phyloP scores from a whole-genome alignment of 1,284 basidiomycete genomes.

The Schizophyllum amplum region DNA sequence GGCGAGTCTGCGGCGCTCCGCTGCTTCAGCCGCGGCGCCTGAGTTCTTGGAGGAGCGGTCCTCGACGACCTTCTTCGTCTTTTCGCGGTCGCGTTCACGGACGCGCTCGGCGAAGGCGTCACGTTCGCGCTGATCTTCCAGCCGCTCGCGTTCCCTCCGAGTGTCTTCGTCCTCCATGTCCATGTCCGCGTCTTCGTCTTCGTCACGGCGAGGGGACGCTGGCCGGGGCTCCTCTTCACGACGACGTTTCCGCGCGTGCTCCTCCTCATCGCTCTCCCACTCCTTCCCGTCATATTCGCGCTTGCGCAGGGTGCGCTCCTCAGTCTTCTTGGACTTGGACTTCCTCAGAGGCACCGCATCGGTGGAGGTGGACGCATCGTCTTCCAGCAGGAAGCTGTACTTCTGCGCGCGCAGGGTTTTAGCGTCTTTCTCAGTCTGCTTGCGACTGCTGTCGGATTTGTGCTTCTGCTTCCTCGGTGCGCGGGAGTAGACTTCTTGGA shows the following conservation, averaged over 20 bases:
- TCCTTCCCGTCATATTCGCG: slow-evolving; percentile 71
- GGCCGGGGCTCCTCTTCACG: slow-evolving; percentile 21
- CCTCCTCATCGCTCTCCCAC: slow-evolving; percentile 87
- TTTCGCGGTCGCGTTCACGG: slow-evolving; percentile 75
- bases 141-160: slow-evolving; percentile 66
- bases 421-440: slow-evolving; percentile 62
- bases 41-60: slow-evolving; percentile 75
- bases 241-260: slow-evolving; percentile 58
- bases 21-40: slow-evolving; percentile 77
- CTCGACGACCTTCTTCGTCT: slow-evolving; percentile 87
- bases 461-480: slow-evolving; percentile 74
- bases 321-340: slow-evolving; percentile 32
- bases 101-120: slow-evolving; percentile 93
- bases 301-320: slow-evolving; percentile 57
- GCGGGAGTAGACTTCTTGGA: slow-evolving; percentile 67
- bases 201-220: background rate
- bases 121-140: slow-evolving; percentile 78
- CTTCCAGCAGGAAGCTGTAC: slow-evolving; percentile 75
- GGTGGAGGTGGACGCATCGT: slow-evolving; percentile 38
- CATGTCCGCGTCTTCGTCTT: slow-evolving; percentile 33
- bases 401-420: slow-evolving; percentile 66
- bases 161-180: slow-evolving; percentile 68
- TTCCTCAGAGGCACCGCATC: slow-evolving; percentile 41
- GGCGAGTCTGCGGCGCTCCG: slow-evolving; percentile 72
- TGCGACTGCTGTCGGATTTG: slow-evolving; percentile 41